Conservation (phyloP, 305 asterid genomes). For the Nicotiana rustica region DNA sequence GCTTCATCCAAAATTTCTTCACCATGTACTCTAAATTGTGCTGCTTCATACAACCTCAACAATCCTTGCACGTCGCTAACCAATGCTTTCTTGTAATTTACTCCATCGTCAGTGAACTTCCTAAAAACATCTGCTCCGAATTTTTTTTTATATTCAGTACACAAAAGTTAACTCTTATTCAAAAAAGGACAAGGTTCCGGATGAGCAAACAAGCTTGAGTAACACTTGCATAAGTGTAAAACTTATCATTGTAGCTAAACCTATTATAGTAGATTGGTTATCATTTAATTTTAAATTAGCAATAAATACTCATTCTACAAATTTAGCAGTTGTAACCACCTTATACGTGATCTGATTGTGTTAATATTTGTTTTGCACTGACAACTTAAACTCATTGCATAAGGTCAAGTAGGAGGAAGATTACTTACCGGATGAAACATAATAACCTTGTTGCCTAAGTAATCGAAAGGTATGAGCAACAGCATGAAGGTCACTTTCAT, state of each 20-base stretch:
- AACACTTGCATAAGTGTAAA: neutral
- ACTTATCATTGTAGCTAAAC: neutral
- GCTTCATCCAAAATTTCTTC: neutral
- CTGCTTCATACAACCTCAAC: slow-evolving; percentile 23
- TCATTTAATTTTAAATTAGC: no score
- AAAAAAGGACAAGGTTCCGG: neutral
- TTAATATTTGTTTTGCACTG: neutral
- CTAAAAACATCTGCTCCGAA: neutral
- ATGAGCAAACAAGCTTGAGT: neutral
- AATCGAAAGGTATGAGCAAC: slow-evolving; percentile 40
- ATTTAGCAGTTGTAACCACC: no score
- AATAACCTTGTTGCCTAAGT: slow-evolving; percentile 42
- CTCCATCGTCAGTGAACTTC: neutral
- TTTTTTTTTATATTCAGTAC: neutral
- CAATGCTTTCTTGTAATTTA: neutral
- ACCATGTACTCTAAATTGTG: neutral
- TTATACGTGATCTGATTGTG: neutral
- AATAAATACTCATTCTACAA: no score
- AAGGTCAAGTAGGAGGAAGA: neutral
- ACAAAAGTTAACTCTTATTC: neutral
- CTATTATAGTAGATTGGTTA: no score
- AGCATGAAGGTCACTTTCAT: neutral
- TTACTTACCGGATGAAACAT: slow-evolving; percentile 39
- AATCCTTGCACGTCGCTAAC: neutral
- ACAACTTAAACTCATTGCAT: slow-evolving; percentile 27